phyloP scores from a whole-genome alignment of 2,329 filamentous ascomycete species.

The Colletotrichum liriopes region DNA sequence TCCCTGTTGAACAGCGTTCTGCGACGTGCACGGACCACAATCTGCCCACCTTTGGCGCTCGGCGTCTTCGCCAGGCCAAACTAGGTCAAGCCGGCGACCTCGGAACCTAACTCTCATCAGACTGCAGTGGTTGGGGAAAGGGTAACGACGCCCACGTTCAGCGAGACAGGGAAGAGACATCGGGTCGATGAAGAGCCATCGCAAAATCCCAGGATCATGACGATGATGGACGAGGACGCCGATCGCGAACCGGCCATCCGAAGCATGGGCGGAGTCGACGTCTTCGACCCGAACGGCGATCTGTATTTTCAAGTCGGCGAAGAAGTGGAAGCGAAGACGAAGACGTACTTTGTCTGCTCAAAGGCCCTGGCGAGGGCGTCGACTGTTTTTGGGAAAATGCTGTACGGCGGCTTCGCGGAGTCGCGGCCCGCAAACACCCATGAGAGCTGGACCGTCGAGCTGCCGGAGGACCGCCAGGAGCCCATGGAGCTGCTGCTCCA shows the following conservation, averaged over 20 bases:
- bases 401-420: constrained; percentile 49
- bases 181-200: not conserved
- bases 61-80: not conserved
- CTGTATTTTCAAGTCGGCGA: constrained; percentile 12
- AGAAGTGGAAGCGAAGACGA: constrained; percentile 1
- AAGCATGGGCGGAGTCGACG: not conserved
- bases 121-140: not conserved
- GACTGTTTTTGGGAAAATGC: constrained; percentile 49
- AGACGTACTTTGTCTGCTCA: constrained; percentile 48
- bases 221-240: constrained; percentile 21
- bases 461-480: constrained; percentile 52
- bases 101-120: not conserved
- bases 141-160: no score
- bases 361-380: constrained; percentile 49
- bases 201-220: not conserved
- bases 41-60: constrained; percentile 21
- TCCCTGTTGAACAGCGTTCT: not conserved
- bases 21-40: constrained; percentile 36
- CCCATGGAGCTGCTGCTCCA: constrained; percentile 49
- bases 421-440: constrained; percentile 27
- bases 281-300: constrained; percentile 23
- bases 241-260: constrained; percentile 5
- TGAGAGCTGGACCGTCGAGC: constrained; percentile 47
- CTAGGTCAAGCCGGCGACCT: not conserved
- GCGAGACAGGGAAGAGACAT: not conserved